A percentile compares a stretch with the other conserved stretches of the same genome.
Evolutionary conservation across 1,284 basidiomycete species (phyloP).

Genomic region (Sanguinoderma infundibulare): DNA sequence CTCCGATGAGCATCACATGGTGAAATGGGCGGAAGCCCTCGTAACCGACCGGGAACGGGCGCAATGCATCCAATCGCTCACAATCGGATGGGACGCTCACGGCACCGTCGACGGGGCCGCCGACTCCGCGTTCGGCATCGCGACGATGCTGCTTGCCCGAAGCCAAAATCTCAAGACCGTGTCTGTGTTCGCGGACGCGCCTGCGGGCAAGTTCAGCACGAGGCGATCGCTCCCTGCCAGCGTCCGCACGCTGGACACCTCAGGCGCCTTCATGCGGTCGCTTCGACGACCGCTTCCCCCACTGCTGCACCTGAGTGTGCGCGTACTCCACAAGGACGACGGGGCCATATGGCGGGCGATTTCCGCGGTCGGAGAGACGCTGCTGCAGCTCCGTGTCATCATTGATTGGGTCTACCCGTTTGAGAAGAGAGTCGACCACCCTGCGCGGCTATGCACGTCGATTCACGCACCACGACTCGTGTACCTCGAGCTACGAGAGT

Average conservation of each 20-base stretch:
- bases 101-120: not conserved
- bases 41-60: not conserved
- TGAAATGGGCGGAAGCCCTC: not conserved
- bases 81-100: not conserved
- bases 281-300: not conserved
- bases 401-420: not conserved
- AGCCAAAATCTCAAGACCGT: not conserved
- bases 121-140: not conserved
- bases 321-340: not conserved
- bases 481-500: slow-evolving; percentile 4
- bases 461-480: not conserved
- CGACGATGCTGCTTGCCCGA: not conserved
- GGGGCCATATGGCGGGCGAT: not conserved
- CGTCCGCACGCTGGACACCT: not conserved
- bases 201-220: not conserved
- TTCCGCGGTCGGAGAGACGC: not conserved
- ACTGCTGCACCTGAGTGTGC: not conserved
- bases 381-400: not conserved
- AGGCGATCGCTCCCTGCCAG: not conserved
- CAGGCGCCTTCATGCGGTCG: not conserved
- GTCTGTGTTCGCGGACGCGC: not conserved
- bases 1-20: not conserved
- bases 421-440: not conserved
- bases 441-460: not conserved
- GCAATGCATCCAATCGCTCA: not conserved